These are phyloP conservation scores for Eragrostis nindensis DNA, from an alignment of 176 grass and related monocot genomes.

Conservation along the genomic window DNA sequence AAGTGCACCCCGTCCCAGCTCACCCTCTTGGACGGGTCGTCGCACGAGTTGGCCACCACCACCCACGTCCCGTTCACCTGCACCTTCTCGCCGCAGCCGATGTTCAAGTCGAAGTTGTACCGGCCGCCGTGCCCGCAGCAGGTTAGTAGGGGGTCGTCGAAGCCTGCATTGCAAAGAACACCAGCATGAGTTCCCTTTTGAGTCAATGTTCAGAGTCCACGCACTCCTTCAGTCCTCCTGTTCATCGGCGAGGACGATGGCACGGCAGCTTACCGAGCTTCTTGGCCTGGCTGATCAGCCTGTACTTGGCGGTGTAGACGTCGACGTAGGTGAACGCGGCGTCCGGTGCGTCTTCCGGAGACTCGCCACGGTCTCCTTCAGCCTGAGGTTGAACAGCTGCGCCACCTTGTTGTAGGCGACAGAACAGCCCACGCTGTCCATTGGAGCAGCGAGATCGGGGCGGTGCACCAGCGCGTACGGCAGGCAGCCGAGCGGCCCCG, in stretches of 20 bases:
- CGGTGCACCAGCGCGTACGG: constrained; percentile 68
- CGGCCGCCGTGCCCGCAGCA: constrained; percentile 84
- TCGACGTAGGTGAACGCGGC: constrained; percentile 89
- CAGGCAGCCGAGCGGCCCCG: constrained; percentile 89
- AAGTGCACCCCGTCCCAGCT: constrained; percentile 95
- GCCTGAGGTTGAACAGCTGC: constrained; percentile 68
- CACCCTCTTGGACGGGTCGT: constrained; percentile 69
- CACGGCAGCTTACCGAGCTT: constrained; percentile 58
- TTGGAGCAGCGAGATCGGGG: constrained; percentile 32
- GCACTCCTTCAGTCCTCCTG: not conserved
- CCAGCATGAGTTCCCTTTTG: not conserved
- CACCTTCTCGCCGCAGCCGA: constrained; percentile 67
- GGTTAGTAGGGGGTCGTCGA: constrained; percentile 63
- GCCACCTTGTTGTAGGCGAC: constrained; percentile 77
- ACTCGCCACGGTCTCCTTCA: constrained; percentile 70
- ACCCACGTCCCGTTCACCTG: constrained; percentile 70
- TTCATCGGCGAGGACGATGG: not conserved
- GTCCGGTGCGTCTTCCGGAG: constrained; percentile 57
- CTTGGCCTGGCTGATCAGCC: constrained; percentile 66
- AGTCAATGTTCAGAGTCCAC: not conserved
- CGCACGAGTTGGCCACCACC: constrained; percentile 61
- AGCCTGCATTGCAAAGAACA: constrained; percentile 49
- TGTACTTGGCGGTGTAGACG: constrained; percentile 79
- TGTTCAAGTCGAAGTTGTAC: constrained; percentile 66
- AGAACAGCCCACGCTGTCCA: constrained; percentile 64